Conservation (phyloP, 2,329 filamentous ascomycete species). For the Aspergillus novoparasiticus region DNA sequence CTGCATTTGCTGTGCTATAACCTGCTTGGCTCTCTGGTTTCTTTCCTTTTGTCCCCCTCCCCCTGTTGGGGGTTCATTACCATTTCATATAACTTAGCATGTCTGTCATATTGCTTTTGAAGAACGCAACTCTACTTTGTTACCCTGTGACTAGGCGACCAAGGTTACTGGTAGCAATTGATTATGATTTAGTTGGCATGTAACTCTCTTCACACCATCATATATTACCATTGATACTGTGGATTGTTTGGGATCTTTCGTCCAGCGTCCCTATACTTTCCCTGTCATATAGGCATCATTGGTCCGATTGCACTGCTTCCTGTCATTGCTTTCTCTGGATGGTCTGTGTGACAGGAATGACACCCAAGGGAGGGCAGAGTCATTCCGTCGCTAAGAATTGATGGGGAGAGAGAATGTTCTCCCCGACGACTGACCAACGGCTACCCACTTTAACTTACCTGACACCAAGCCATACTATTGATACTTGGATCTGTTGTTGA, state of each 20-base stretch:
- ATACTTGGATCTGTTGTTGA: not conserved
- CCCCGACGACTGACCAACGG: not conserved
- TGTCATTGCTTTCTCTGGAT: not conserved
- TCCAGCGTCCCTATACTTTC: not conserved
- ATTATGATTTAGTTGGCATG: not conserved
- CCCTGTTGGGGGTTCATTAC: not conserved
- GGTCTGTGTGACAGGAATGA: not conserved
- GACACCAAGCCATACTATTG: not conserved
- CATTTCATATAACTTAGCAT: not conserved
- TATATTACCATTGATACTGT: not conserved
- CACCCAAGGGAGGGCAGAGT: not conserved
- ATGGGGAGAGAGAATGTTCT: not conserved
- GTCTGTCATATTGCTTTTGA: not conserved
- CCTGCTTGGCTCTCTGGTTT: not conserved
- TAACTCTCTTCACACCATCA: not conserved
- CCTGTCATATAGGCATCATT: not conserved
- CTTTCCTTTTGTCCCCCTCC: not conserved
- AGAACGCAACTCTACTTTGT: not conserved
- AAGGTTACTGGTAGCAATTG: not conserved
- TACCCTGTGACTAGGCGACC: not conserved
- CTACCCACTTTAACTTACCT: not conserved
- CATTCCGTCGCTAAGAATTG: not conserved
- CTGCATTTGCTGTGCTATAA: slow-evolving; percentile 79
- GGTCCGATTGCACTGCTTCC: not conserved
- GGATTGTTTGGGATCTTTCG: not conserved